Percentiles rank a stretch among this genome's conserved stretches.
phyloP scores from a whole-genome alignment of 352 stramenopile genomes.

The Pythium folliculosum region DNA sequence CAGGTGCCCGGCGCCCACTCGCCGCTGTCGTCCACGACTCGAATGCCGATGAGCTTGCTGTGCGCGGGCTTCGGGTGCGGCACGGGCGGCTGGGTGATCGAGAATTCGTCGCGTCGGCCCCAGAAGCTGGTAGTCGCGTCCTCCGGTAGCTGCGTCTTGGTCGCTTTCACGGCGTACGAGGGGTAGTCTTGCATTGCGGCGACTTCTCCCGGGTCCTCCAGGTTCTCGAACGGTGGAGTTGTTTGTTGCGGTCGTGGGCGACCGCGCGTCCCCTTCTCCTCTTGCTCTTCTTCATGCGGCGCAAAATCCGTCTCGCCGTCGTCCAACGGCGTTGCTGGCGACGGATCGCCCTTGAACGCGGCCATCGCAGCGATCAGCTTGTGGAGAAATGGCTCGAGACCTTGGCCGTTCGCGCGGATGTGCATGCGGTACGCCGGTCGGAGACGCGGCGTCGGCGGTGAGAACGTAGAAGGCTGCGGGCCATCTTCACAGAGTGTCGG shows the following conservation, averaged over 20 bases:
- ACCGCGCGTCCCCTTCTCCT: neutral
- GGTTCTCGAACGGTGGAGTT: neutral
- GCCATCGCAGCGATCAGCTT: constrained; percentile 10
- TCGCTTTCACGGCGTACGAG: neutral
- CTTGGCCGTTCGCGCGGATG: constrained; percentile 20
- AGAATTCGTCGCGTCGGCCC: constrained; percentile 4
- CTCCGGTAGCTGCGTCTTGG: neutral
- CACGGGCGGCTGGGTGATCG: neutral
- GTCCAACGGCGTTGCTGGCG: neutral
- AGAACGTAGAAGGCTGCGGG: neutral
- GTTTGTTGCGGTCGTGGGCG: neutral
- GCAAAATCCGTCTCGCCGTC: neutral
- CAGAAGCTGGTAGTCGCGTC: neutral
- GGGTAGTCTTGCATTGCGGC: neutral
- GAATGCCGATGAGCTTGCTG: constrained; percentile 3
- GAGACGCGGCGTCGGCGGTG: neutral
- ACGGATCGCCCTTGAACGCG: neutral
- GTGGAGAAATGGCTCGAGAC: constrained; percentile 22
- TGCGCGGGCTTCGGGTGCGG: neutral
- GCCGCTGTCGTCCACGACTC: neutral
- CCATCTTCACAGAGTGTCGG: neutral
- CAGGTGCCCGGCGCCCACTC: neutral
- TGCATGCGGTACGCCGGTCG: constrained; percentile 19
- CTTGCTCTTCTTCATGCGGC: neutral
- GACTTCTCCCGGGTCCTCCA: neutral